Percentiles rank a stretch among this genome's conserved stretches.
Conservation (phyloP, 2,329 filamentous ascomycete genomes). For the Zalaria sp. region DNA sequence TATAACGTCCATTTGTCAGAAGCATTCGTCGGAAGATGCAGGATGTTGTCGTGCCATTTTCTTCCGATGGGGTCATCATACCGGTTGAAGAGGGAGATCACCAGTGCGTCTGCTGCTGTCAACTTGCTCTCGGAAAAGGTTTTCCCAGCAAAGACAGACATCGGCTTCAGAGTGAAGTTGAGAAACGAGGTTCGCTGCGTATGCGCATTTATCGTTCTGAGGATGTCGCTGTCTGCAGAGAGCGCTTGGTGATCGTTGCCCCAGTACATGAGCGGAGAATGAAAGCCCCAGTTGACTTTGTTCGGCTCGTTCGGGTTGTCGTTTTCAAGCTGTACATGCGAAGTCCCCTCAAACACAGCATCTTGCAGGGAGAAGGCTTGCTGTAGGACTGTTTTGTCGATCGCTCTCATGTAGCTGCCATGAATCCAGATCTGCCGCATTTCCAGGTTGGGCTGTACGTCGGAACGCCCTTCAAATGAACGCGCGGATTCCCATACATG, state of each 20-base stretch:
- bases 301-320: slow-evolving; percentile 7
- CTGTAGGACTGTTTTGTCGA: slow-evolving; percentile 50
- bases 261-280: slow-evolving; percentile 77
- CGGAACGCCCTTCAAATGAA: slow-evolving; percentile 39
- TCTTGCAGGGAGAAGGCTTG: slow-evolving; percentile 58
- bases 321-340: slow-evolving; percentile 3
- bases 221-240: slow-evolving; percentile 45
- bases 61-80: slow-evolving; percentile 48
- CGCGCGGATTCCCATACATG: slow-evolving; percentile 71
- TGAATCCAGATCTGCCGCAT: slow-evolving; percentile 76
- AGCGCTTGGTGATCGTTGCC: slow-evolving; percentile 49
- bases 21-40: slow-evolving; percentile 1
- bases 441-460: slow-evolving; percentile 50
- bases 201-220: slow-evolving; percentile 54
- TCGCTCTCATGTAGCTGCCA: slow-evolving; percentile 64
- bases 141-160: slow-evolving; percentile 73
- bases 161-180: slow-evolving; percentile 62
- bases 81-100: slow-evolving; percentile 61
- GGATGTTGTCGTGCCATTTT: slow-evolving; percentile 49
- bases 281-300: slow-evolving; percentile 49
- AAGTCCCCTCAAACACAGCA: slow-evolving; percentile 39
- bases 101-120: slow-evolving; percentile 60
- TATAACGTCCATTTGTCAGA: slow-evolving; percentile 3
- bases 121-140: slow-evolving; percentile 53
- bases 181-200: slow-evolving; percentile 50